phyloP scores from a whole-genome alignment of 1,284 basidiomycete genomes.

The Marasmius oreades region DNA sequence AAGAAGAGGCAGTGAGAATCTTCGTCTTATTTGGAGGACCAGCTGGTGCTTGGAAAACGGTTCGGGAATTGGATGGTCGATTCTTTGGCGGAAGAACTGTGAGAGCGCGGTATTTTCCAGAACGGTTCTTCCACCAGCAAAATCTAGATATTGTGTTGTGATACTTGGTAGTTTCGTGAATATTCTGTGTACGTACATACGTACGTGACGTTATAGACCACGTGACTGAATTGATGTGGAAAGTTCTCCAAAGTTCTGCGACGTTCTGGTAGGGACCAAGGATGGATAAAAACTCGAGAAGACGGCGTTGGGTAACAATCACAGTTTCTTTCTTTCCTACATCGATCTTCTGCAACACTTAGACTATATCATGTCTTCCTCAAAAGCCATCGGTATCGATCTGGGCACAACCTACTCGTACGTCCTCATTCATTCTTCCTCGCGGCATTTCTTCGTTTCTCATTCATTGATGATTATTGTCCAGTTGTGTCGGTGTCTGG shows the following conservation, averaged over 20 bases:
- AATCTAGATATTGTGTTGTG: constrained; percentile 43
- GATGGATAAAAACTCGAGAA: constrained; percentile 6
- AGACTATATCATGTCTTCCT: constrained; percentile 40
- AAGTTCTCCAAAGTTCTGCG: constrained; percentile 5
- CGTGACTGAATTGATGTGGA: constrained; percentile 3
- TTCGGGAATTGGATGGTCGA: constrained; percentile 85
- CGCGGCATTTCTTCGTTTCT: constrained; percentile 6
- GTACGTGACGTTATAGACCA: constrained; percentile 1
- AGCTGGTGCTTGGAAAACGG: constrained; percentile 92
- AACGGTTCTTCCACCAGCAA: constrained; percentile 50
- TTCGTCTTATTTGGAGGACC: constrained; percentile 87
- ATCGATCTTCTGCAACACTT: neutral
- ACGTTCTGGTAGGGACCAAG: constrained; percentile 1
- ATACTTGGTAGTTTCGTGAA: constrained; percentile 5
- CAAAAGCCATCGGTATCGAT: constrained; percentile 93
- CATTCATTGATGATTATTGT: constrained; percentile 15
- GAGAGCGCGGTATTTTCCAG: constrained; percentile 80
- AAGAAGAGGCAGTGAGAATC: constrained; percentile 73
- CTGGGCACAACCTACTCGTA: constrained; percentile 85
- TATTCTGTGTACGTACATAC: too few relatives aligned
- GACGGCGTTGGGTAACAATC: neutral
- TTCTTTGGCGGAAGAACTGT: constrained; percentile 87
- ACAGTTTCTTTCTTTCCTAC: constrained; percentile 2
- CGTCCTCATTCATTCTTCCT: constrained; percentile 25
- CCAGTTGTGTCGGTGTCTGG: constrained; percentile 39